Base-by-base conservation (phyloP, 768 basidiomycete genomes). In the Pholiota microspora region DNA sequence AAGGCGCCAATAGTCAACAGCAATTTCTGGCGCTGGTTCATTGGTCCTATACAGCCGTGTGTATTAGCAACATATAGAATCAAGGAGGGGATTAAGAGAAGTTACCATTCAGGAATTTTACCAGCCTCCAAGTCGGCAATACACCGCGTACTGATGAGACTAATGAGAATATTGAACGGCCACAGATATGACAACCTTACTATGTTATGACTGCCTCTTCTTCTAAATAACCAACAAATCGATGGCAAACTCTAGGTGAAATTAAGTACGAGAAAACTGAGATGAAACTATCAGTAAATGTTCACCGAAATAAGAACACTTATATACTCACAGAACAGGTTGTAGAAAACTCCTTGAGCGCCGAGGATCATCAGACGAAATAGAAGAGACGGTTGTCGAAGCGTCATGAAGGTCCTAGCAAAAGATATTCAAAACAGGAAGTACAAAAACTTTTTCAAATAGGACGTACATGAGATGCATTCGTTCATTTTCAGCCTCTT, bases 191-290 rank as follows among this genome's bases (percentile, higher is more conserved):
- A 74, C 88, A 57, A n/a, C n/a, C n/a, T n/a, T 65, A 90, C 90
- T 97, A 97, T 15, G 96, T 98, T 48, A 86, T 51, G 7, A 95
- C 92, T 9, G 97, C 96, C 68, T 99, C 95, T 74, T 99, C 97
- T 64, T 99, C 97, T 9, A 96, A 77, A 64, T 90, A 75, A 34
- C 86, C 94, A 45, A 98, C 95, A 66, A 97, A 97, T 34, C 95
- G 89, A 71, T 96, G 95, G 63, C 88, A 90, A 15, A 80, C 78
- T 54, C 75, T 77, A 7, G 88, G 88, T 1, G 88, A 89, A 38
- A 93, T 61, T 48, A 96, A 64, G 69, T 97, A 96, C 5, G 84
- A 79, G 27, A 92, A 56, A 74, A 92, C 89, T 92, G 49, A 45
- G 51, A n/a, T 3, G 54, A 47, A 46, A 36, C 29, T 51, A 25